phyloP scores from a whole-genome alignment of 148 eudicot genomes.

The Rhododendron vialii region DNA sequence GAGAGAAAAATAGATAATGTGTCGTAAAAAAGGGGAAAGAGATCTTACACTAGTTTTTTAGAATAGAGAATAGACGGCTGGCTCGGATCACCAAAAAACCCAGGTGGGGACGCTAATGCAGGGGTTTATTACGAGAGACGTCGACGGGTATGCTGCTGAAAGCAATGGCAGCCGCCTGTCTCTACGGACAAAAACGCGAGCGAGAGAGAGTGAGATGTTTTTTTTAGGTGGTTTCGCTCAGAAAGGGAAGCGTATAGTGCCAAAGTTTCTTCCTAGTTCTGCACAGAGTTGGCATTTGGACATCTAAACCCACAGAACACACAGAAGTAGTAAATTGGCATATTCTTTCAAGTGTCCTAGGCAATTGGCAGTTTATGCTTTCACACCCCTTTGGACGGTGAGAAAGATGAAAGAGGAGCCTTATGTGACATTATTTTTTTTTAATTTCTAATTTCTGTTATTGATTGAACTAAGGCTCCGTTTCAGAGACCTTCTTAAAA shows the following conservation, averaged over 20 bases:
- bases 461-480: too few species aligned
- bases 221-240: not conserved
- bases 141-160: slow-evolving; percentile 10
- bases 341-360: too few species aligned
- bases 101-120: not conserved
- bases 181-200: not conserved
- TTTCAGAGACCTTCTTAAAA: too few species aligned
- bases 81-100: not conserved
- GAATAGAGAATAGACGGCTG: not conserved
- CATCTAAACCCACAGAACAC: too few species aligned
- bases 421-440: too few species aligned
- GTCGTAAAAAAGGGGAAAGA: not conserved
- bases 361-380: too few species aligned
- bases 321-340: too few species aligned
- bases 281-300: not conserved
- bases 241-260: not conserved
- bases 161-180: not conserved
- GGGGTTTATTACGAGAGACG: slow-evolving; percentile 7
- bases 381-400: too few species aligned
- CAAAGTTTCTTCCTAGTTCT: not conserved
- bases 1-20: not conserved
- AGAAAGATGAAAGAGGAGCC: too few species aligned
- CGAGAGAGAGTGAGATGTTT: not conserved
- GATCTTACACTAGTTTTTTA: slow-evolving; percentile 5
- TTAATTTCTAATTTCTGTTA: too few species aligned